phyloP scores from a whole-genome alignment of 805 yeast genomes.

The Candida khao-thaluensis region DNA sequence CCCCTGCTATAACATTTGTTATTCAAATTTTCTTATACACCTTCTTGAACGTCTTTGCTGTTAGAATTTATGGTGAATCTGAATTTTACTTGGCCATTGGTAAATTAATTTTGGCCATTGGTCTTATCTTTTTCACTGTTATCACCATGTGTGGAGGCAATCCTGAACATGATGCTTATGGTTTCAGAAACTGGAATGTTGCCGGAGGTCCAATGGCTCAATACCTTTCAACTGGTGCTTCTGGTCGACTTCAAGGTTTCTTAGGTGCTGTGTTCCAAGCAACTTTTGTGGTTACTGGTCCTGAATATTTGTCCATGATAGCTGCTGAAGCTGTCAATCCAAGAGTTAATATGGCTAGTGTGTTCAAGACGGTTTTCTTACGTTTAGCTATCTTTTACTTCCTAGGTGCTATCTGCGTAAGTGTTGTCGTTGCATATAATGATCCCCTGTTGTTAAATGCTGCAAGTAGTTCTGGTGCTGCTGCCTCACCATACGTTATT shows the following conservation, averaged over 20 bases:
- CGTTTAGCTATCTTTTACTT: conserved; percentile 33
- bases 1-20: conserved; percentile 45
- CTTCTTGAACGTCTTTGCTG: conserved; percentile 45
- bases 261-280: conserved; percentile 35
- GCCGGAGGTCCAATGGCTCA: conserved; percentile 41
- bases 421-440: conserved; percentile 25
- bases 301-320: conserved; percentile 45
- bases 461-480: conserved; percentile 20
- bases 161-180: conserved; percentile 32
- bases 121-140: conserved; percentile 35
- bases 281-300: conserved; percentile 42
- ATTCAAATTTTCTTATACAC: conserved; percentile 42
- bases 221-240: conserved; percentile 31
- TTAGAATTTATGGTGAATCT: conserved; percentile 49
- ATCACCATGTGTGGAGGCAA: conserved; percentile 38
- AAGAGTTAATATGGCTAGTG: conserved; percentile 56
- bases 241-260: conserved; percentile 44
- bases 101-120: conserved; percentile 36
- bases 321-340: conserved; percentile 56
- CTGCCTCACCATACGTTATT: conserved; percentile 76
- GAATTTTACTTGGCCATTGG: conserved; percentile 47
- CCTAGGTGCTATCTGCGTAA: conserved; percentile 19
- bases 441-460: conserved; percentile 17
- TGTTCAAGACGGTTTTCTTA: conserved; percentile 53
- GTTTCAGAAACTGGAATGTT: conserved; percentile 34